A percentile compares a stretch with the other conserved stretches of the same genome.
Evolutionary conservation across 805 yeast species (phyloP).

Genomic region (Spathaspora passalidarum): DNA sequence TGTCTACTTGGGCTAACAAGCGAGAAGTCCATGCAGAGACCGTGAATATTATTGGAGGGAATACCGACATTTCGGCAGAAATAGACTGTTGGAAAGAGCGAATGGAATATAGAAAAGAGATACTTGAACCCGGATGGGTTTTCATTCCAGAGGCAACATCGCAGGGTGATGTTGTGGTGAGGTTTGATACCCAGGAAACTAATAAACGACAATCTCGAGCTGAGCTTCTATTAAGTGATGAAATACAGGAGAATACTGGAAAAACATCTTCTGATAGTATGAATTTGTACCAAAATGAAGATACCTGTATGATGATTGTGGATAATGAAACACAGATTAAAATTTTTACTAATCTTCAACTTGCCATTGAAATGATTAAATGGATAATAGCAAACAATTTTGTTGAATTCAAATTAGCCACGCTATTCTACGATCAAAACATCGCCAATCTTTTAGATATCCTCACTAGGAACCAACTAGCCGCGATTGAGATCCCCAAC

Average conservation of each 20-base stretch:
- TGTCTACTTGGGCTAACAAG: not conserved
- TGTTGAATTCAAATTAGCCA: conserved; percentile 15
- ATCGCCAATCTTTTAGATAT: conserved; percentile 17
- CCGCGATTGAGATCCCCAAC: conserved; percentile 4
- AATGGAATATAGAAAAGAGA: conserved; percentile 16
- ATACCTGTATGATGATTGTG: conserved; percentile 10
- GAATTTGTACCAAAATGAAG: not conserved
- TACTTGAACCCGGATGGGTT: conserved; percentile 26
- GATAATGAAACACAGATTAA: conserved; percentile 13
- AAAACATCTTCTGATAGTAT: not conserved
- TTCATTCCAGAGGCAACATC: not conserved
- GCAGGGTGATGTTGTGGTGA: not conserved
- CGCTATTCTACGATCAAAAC: conserved; percentile 17
- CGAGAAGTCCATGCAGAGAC: conserved; percentile 12
- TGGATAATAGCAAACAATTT: conserved; percentile 17
- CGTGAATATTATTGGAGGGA: conserved; percentile 14
- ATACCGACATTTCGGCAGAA: conserved; percentile 21
- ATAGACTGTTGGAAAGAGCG: conserved; percentile 26
- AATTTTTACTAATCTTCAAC: conserved; percentile 20
- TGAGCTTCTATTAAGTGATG: conserved; percentile 2
- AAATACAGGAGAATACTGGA: not conserved
- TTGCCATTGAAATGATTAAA: conserved; percentile 20
- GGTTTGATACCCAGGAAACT: conserved; percentile 3
- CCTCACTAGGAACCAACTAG: conserved; percentile 10
- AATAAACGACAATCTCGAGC: not conserved